These are phyloP conservation scores for Esteya vermicola DNA, from an alignment of 2,329 filamentous ascomycete genomes.

Conservation along the genomic window DNA sequence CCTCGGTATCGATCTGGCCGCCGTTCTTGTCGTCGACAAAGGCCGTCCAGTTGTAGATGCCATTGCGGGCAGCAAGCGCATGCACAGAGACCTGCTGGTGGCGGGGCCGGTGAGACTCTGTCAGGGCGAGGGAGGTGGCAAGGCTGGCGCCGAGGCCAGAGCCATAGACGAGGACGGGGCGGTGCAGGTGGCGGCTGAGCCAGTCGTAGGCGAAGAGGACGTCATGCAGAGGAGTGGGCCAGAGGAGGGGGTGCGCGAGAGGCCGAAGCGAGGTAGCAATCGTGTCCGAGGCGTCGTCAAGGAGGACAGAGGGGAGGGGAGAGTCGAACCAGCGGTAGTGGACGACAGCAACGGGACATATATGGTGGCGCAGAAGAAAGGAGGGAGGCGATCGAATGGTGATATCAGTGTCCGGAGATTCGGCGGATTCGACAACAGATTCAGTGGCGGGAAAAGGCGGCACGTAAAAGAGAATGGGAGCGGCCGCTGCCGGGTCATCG, in stretches of 20 bases:
- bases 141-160: conserved; percentile 44
- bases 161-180: conserved; percentile 36
- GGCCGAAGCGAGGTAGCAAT: not conserved
- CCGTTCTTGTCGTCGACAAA: conserved; percentile 20
- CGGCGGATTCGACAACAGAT: conserved; percentile 4
- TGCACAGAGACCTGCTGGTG: conserved; percentile 8
- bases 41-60: conserved; percentile 50
- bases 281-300: not conserved
- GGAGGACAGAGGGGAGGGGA: not conserved
- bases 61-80: conserved; percentile 43
- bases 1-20: conserved; percentile 16
- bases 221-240: conserved; percentile 46
- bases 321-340: conserved; percentile 41
- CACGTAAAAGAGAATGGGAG: conserved; percentile 40
- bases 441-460: conserved; percentile 28
- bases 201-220: conserved; percentile 37
- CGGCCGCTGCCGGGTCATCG: conserved; percentile 20
- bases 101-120: conserved; percentile 30
- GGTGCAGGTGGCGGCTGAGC: conserved; percentile 20
- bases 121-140: conserved; percentile 41
- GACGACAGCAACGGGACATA: conserved; percentile 35
- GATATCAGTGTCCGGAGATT: too few relatives aligned
- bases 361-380: conserved; percentile 19
- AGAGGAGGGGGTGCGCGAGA: conserved; percentile 21
- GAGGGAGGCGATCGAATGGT: conserved; percentile 24